Evolutionary conservation across 306 rosid species (phyloP).

Genomic region (Parietaria judaica): DNA sequence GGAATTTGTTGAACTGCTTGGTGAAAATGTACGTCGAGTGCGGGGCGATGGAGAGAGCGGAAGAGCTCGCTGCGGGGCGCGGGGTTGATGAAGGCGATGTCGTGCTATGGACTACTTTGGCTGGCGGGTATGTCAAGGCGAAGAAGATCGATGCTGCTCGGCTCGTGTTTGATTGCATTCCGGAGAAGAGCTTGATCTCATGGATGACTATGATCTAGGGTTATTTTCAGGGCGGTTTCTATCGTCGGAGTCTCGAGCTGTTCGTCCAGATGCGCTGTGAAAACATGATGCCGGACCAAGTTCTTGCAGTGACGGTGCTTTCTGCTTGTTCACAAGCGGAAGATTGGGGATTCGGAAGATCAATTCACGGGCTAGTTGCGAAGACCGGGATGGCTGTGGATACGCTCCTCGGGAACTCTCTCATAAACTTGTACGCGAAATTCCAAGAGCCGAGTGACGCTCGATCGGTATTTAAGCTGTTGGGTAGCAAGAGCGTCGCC

Average conservation of each 20-base stretch:
- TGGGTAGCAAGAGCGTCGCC: slow-evolving; percentile 15
- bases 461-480: slow-evolving; percentile 10
- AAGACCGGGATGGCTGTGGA: slow-evolving; percentile 12
- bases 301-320: slow-evolving; percentile 16
- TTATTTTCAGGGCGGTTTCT: slow-evolving; percentile 18
- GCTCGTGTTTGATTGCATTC: slow-evolving; percentile 19
- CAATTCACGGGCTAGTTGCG: slow-evolving; percentile 18
- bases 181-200: slow-evolving; percentile 18
- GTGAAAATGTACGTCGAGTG: slow-evolving; percentile 28
- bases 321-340: slow-evolving; percentile 18
- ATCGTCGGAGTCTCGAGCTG: slow-evolving; percentile 14
- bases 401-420: slow-evolving; percentile 24
- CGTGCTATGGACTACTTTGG: slow-evolving; percentile 21
- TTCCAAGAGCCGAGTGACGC: slow-evolving; percentile 11
- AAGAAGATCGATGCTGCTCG: slow-evolving; percentile 16
- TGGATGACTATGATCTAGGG: slow-evolving; percentile 30
- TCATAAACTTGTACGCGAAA: slow-evolving; percentile 19
- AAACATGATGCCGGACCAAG: slow-evolving; percentile 16
- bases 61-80: slow-evolving; percentile 9
- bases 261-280: slow-evolving; percentile 17
- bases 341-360: slow-evolving; percentile 10
- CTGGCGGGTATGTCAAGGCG: slow-evolving; percentile 19
- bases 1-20: slow-evolving; percentile 22
- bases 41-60: slow-evolving; percentile 25
- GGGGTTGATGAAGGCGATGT: slow-evolving; percentile 10